These are phyloP conservation scores for Paramecium primaurelia DNA, from an alignment of 73 alveolate genomes.

Conservation along the genomic window DNA sequence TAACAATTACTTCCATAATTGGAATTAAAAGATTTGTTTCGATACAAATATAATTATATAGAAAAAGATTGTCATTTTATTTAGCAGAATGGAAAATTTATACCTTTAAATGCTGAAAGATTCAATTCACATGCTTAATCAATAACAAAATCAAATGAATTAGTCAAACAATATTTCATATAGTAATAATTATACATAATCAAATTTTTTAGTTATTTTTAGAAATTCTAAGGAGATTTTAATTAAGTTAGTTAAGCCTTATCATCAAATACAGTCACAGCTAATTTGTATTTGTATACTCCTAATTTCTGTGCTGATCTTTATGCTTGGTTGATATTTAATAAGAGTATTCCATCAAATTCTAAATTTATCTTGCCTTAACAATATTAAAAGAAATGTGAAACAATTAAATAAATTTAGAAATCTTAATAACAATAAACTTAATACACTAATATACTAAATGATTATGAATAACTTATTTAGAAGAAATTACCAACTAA, in stretches of 20 bases:
- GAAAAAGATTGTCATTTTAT: constrained; percentile 18
- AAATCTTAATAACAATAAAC: not conserved
- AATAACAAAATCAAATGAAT: not conserved
- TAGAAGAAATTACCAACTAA: not conserved
- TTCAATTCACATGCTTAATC: not conserved
- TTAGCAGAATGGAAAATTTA: not conserved
- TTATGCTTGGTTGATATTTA: not conserved
- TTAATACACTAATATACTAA: not conserved
- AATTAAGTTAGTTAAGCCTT: not conserved
- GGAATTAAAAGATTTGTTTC: not conserved
- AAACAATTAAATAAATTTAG: not conserved
- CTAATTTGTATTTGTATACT: not conserved
- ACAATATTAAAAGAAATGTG: not conserved
- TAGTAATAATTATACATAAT: not conserved
- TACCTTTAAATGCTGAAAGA: not conserved
- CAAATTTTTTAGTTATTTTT: not conserved
- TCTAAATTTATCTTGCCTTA: not conserved
- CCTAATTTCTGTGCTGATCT: not conserved
- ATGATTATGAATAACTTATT: not conserved
- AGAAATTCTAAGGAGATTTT: not conserved
- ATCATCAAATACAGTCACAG: not conserved
- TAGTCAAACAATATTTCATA: constrained; percentile 1
- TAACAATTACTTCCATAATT: not conserved
- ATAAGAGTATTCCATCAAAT: not conserved
- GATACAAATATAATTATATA: constrained; percentile 17